Evolutionary conservation across 768 basidiomycete genomes (phyloP), one percentile per base, ranked within the genome.

Genomic region (Tulasnella sp.): DNA sequence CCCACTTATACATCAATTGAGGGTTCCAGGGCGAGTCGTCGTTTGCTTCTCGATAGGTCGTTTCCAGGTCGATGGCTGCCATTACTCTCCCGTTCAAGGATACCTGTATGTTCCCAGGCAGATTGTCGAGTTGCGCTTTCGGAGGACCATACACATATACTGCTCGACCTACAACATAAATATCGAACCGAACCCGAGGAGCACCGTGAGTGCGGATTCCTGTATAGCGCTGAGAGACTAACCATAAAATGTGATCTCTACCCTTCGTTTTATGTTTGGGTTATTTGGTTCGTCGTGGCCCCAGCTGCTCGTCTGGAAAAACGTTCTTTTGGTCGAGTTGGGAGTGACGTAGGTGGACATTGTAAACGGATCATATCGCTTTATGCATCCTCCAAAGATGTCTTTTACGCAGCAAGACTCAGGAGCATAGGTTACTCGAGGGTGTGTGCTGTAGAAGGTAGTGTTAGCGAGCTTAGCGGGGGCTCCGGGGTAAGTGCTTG

Each of bases 241-340:
- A 75, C 73, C 73, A n/a, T 75, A 48, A 75, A 75, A 75, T 4
- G 1, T 48, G 37, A 75, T 8, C 20, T 28, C 40, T 6, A 75
- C 64, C 34, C 64, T 75, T 75, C 46, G 4, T 42, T 12, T 41
- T 24, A 75, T 48, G 28, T n/a, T 41, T 1, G 40, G 11, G 41
- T 24, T 75, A 22, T 34, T 6, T 6, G 73, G 73, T 42, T 75
- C 73, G 28, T 75, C 44, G n/a, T n/a, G n/a, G 11, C 73, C 73
- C n/a, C 20, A 24, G 40, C 73, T 75, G 73, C n/a, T 41, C 22
- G 73, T 75, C 73, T 48, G 73, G 46, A 42, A 75, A 41, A 75
- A 75, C 73, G 73, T 75, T 42, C 46, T 41, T 42, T 75, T 48
- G 6, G 46, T 18, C 73, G 41, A 41, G 46, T 22, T 41, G 20